These are phyloP conservation scores for Boletus speciosus DNA, from an alignment of 768 basidiomycete species.

Conservation along the genomic window DNA sequence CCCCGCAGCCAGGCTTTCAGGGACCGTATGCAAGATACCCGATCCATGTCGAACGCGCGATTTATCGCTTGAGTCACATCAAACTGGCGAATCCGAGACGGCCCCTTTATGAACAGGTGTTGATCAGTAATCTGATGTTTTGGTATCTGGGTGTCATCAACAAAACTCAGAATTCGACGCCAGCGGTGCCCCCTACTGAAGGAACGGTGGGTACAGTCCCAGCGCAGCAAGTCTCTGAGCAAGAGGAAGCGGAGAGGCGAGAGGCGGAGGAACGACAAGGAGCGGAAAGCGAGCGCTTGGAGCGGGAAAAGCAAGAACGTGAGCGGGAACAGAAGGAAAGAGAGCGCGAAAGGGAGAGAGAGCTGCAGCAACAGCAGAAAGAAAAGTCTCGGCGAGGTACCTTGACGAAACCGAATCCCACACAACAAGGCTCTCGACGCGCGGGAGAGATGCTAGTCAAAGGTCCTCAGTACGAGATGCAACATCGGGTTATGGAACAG, in stretches of 20 bases:
- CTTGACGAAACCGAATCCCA: slow-evolving; percentile 62
- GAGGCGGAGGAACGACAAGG: slow-evolving; percentile 40
- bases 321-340: slow-evolving; percentile 47
- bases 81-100: slow-evolving; percentile 96
- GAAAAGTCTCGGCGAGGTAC: slow-evolving; percentile 44
- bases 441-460: slow-evolving; percentile 84
- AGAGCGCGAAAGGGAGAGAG: slow-evolving; percentile 24
- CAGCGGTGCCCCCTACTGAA: slow-evolving; percentile 36
- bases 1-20: slow-evolving; percentile 43
- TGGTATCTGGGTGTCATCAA: slow-evolving; percentile 99
- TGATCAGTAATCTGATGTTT: slow-evolving; percentile 95
- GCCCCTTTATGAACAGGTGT: slow-evolving; percentile 94
- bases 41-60: slow-evolving; percentile 97
- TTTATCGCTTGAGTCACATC: slow-evolving; percentile 96
- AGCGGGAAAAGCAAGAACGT: slow-evolving; percentile 55
- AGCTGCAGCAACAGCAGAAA: slow-evolving; percentile 39
- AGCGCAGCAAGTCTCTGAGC: slow-evolving; percentile 31
- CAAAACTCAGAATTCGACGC: slow-evolving; percentile 62
- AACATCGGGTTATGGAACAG: slow-evolving; percentile 89
- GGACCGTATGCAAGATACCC: slow-evolving; percentile 78
- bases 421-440: slow-evolving; percentile 48
- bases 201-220: slow-evolving; percentile 17
- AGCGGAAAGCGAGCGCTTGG: slow-evolving; percentile 41
- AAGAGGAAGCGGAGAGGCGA: slow-evolving; percentile 36
- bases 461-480: slow-evolving; percentile 91